Evolutionary conservation across 352 stramenopile species (phyloP).

Genomic region (Phytophthora nicotianae): DNA sequence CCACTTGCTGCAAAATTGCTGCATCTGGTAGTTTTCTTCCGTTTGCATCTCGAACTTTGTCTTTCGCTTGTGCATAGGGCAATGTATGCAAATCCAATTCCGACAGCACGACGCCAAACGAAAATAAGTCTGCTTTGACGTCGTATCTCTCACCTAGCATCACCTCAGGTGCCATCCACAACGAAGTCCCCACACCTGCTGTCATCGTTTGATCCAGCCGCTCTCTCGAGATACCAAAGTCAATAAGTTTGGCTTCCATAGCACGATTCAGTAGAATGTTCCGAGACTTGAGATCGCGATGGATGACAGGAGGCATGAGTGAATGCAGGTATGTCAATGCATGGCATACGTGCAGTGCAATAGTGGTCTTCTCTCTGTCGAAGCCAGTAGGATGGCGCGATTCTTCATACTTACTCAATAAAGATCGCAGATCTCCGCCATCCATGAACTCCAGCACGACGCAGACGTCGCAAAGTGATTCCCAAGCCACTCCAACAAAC

Average conservation of each 20-base stretch:
- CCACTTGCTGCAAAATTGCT: conserved; percentile 42
- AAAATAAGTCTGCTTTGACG: conserved; percentile 46
- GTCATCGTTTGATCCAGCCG: conserved; percentile 39
- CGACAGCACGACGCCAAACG: conserved; percentile 43
- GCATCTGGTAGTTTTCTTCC: conserved; percentile 28
- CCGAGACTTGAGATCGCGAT: conserved; percentile 38
- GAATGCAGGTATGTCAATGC: conserved; percentile 43
- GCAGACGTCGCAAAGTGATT: conserved; percentile 43
- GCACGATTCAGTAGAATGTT: conserved; percentile 38
- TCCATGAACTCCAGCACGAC: conserved; percentile 60
- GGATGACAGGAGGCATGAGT: conserved; percentile 37
- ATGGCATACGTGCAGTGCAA: conserved; percentile 33
- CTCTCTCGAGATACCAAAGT: conserved; percentile 40
- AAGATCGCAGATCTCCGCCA: conserved; percentile 42
- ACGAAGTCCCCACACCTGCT: conserved; percentile 30
- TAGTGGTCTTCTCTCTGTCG: conserved; percentile 34
- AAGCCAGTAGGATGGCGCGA: conserved; percentile 22
- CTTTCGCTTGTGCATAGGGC: conserved; percentile 35
- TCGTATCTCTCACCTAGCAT: conserved; percentile 40
- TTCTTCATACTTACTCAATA: conserved; percentile 38
- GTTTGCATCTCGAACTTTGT: conserved; percentile 18
- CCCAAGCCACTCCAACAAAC: conserved; percentile 54
- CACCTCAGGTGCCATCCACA: conserved; percentile 79
- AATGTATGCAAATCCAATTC: conserved; percentile 37
- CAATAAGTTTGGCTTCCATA: conserved; percentile 34